Base-by-base conservation (phyloP, 208 protist species). In the Leishmania aethiopica region DNA sequence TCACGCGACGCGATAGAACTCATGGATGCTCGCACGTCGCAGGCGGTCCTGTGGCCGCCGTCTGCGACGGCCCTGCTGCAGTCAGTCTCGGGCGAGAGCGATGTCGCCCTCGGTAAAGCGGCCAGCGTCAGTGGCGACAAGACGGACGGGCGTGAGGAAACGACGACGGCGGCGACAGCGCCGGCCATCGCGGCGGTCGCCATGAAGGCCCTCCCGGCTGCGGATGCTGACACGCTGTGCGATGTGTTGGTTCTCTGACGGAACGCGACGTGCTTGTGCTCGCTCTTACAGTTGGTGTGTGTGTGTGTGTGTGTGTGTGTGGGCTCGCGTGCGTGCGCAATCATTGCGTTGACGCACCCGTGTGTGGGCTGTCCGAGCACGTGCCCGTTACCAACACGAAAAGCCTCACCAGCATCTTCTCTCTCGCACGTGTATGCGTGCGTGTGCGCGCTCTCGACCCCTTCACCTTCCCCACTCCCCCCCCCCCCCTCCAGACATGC, bases 11-110 rank as follows among this genome's bases (percentile, higher is more conserved):
- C 89, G 0, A 45, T 96, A 19, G 89, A 94, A 77, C 55, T 96
- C 37, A 88, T 91, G 28, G 83, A 90, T 32, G 85, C 90, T 42
- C 83, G 74, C 45, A 78, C 47, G 51, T 81, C 84, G 64, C 78
- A 85, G 55, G 55, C 53, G 37, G 70, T 93, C 19, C 78, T 95
- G 42, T 94, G 89, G 90, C 90, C 93, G n/a, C 84, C 82, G 0
- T n/a, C 88, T 8, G n/a, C 82, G 11, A 51, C 73, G 0, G 69
- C 71, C 35, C 25, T 82, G 72, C 60, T 80, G n/a, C 80, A 80
- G 57, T 62, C 72, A 1, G 80, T 79, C 32, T 49, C 53, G 35
- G 80, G 59, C 13, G 59, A 79, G 13, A 49, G 32, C 49, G 32
- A 22, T 17, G 25, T 37, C 57, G 13, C 45, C 15, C 69, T 59